Evolutionary conservation across 768 basidiomycete species (phyloP).

Genomic region (Trametes cubensis): DNA sequence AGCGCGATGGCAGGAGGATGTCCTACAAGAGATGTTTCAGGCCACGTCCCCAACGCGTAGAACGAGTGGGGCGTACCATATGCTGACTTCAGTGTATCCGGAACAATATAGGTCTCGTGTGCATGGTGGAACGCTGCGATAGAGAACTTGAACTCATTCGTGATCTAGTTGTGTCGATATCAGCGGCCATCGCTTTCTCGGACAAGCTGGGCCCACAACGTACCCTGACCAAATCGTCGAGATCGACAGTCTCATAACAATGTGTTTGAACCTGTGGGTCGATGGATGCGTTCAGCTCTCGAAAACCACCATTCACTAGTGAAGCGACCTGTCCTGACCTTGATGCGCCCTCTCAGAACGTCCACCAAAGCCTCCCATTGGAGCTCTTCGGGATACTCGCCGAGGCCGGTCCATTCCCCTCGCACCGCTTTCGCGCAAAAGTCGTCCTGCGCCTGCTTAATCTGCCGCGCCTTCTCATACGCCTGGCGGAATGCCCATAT

Average conservation of each 20-base stretch:
- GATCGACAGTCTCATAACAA: conserved; percentile 68
- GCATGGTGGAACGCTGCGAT: conserved; percentile 86
- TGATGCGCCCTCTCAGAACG: conserved; percentile 76
- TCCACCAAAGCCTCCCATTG: conserved; percentile 82
- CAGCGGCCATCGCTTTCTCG: neutral
- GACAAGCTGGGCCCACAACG: neutral
- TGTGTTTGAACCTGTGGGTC: conserved; percentile 51
- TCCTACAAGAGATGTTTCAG: conserved; percentile 33
- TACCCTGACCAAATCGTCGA: conserved; percentile 49
- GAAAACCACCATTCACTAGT: neutral
- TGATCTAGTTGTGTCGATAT: conserved; percentile 48
- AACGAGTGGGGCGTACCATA: conserved; percentile 37
- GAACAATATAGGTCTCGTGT: conserved; percentile 89
- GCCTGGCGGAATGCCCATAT: conserved; percentile 69
- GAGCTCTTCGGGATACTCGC: conserved; percentile 67
- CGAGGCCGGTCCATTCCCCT: conserved; percentile 50
- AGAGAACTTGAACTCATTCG: conserved; percentile 88
- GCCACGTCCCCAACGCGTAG: neutral
- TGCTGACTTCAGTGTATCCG: conserved; percentile 74
- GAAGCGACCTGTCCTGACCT: conserved; percentile 42
- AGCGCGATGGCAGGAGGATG: conserved; percentile 73
- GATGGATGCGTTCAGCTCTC: neutral
- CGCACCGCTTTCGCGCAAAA: conserved; percentile 57
- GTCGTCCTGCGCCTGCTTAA: conserved; percentile 69
- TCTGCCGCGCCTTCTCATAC: conserved; percentile 68